Evolutionary conservation across 495 filamentous ascomycete genomes (phyloP), one percentile per base, ranked within the genome.

Genomic region (Xylaria intraflava): DNA sequence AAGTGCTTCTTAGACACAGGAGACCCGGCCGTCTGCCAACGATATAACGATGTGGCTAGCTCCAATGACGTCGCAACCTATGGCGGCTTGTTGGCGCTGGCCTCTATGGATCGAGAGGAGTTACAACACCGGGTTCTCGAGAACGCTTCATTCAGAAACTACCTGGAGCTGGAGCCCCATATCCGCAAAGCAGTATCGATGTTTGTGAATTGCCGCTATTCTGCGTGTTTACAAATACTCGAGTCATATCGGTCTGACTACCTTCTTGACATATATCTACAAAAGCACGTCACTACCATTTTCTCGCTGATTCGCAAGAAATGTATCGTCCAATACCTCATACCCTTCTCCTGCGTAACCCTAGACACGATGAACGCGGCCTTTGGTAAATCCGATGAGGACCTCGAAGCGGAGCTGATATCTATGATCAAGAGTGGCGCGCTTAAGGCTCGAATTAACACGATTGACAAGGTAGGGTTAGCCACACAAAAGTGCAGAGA

Each of bases 51-150:
- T 41, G 76, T 95, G 8, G 73, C 89, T 41, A 87, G 83, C 16
- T 76, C 83, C 1, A 97, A 96, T 66, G 93, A 98, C 60, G 75
- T 98, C 5, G 93, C 93, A 27, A 78, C 93, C 24, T 98, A 96
- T 55, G 93, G 92, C 45, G 90, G 88, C 5, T 79, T 98, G 17
- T 86, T 90, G 54, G 90, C 93, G 1, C 82, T 98, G 17, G 91
- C 91, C 23, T 87, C 89, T 1, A 94, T 97, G 89, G 79, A 86
- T 43, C 82, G 93, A 38, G 70, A 72, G 9, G 81, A 88, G 55
- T 75, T 98, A 14, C 88, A 95, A 62, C 68, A 61, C 6, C 72
- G 74, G 17, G 88, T 97, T 8, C 81, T 98, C 0, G 89, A 91
- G 16, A 92, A 88, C 58, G 69, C 70, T 23, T 71, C 74, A 29